phyloP scores from a whole-genome alignment of 257 asterid species.

The Scutellaria minor region DNA sequence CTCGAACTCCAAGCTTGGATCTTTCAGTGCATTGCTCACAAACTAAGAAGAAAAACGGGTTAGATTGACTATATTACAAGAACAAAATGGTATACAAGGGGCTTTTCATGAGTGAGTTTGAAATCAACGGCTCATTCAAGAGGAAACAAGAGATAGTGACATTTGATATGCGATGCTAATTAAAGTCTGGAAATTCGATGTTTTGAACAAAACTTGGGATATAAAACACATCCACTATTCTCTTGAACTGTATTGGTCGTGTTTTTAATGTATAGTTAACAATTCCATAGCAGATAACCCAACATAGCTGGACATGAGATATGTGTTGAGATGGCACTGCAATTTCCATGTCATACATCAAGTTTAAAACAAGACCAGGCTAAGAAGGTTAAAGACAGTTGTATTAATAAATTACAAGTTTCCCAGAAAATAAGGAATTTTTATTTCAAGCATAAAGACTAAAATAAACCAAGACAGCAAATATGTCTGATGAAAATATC shows the following conservation, averaged over 20 bases:
- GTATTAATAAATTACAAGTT: not conserved
- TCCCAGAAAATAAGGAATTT: not conserved
- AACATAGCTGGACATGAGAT: not conserved
- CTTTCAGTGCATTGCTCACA: slow-evolving; percentile 83
- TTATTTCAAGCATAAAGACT: slow-evolving; percentile 6
- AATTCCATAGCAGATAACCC: not conserved
- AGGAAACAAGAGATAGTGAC: not conserved
- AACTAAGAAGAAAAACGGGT: slow-evolving; percentile 46
- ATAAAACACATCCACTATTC: not conserved
- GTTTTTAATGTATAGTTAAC: not conserved
- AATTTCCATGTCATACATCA: not conserved
- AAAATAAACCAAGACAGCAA: not conserved
- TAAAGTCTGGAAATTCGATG: not conserved
- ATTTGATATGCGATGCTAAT: not conserved
- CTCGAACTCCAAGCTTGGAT: slow-evolving; percentile 81
- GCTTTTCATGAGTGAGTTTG: not conserved
- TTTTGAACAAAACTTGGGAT: not conserved
- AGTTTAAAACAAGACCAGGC: not conserved
- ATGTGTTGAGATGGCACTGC: not conserved
- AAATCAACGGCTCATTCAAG: not conserved
- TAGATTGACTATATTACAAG: not conserved
- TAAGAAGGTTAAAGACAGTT: not conserved
- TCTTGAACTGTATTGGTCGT: not conserved
- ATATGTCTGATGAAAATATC: not conserved
- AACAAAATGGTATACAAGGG: not conserved